Percentiles rank a stretch among this genome's conserved stretches.
Evolutionary conservation across 768 basidiomycete species (phyloP).

Genomic region (Clitopilus hobsonii): DNA sequence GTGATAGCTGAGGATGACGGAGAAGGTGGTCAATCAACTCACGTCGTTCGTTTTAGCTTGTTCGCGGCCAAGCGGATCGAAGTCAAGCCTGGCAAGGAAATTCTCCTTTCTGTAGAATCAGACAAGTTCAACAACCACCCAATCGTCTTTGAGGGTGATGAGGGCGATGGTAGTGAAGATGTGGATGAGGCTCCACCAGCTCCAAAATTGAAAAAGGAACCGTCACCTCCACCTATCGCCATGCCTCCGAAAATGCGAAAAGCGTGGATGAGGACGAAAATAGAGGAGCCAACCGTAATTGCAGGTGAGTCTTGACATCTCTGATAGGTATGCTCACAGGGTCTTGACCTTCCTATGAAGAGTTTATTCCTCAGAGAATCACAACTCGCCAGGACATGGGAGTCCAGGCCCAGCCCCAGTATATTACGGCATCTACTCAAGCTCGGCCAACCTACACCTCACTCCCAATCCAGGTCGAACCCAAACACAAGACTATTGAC

Average conservation of each 20-base stretch:
- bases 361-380: too few relatives aligned
- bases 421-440: slow-evolving; percentile 34
- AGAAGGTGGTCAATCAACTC: slow-evolving; percentile 32
- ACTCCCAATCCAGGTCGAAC: background rate
- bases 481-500: background rate
- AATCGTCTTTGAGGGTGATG: slow-evolving; percentile 55
- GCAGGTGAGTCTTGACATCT: too few relatives aligned
- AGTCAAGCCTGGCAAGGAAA: slow-evolving; percentile 67
- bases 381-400: slow-evolving; percentile 23
- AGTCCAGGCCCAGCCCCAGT: slow-evolving; percentile 30
- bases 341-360: too few relatives aligned
- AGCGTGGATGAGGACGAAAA: slow-evolving; percentile 46
- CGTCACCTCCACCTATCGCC: slow-evolving; percentile 24
- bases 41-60: slow-evolving; percentile 52
- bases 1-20: slow-evolving; percentile 38
- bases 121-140: slow-evolving; percentile 54
- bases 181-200: slow-evolving; percentile 25
- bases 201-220: slow-evolving; percentile 22
- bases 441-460: slow-evolving; percentile 9
- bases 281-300: slow-evolving; percentile 33
- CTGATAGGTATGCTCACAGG: too few relatives aligned
- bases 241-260: slow-evolving; percentile 65
- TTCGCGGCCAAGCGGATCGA: slow-evolving; percentile 69
- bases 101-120: slow-evolving; percentile 54
- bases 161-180: slow-evolving; percentile 33